These are phyloP conservation scores for Alternaria metachromatica DNA, from an alignment of 2,329 filamentous ascomycete species.

Conservation along the genomic window DNA sequence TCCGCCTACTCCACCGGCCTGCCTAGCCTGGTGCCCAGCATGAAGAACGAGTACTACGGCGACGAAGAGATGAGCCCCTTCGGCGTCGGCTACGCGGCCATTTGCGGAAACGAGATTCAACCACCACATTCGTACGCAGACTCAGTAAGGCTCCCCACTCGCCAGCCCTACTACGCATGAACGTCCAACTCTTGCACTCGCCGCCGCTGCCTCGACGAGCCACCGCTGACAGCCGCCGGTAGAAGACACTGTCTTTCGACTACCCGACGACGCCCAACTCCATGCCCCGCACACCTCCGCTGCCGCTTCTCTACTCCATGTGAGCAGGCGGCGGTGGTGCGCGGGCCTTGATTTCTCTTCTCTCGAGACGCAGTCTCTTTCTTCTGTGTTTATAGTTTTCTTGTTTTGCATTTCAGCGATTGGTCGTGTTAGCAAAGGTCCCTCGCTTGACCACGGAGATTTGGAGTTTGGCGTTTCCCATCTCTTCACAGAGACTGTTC, in stretches of 20 bases:
- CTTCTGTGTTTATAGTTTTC: conserved; percentile 33
- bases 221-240: conserved; percentile 46
- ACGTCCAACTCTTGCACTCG: conserved; percentile 34
- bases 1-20: conserved; percentile 62
- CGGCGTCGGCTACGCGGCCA: conserved; percentile 72
- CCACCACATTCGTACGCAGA: conserved; percentile 68
- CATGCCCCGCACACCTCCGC: conserved; percentile 72
- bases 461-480: conserved; percentile 35
- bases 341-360: conserved; percentile 15
- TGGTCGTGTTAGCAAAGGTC: conserved; percentile 37
- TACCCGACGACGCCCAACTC: conserved; percentile 73
- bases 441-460: conserved; percentile 41
- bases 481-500: conserved; percentile 8
- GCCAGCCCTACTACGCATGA: conserved; percentile 48
- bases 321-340: conserved; percentile 20
- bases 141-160: conserved; percentile 68
- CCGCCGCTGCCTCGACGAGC: conserved; percentile 37
- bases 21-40: conserved; percentile 65
- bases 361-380: conserved; percentile 28
- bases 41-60: conserved; percentile 70
- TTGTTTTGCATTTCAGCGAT: conserved; percentile 50
- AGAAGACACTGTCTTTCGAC: conserved; percentile 73
- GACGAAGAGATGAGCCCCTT: conserved; percentile 68
- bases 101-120: conserved; percentile 68
- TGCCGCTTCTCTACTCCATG: conserved; percentile 45